Evolutionary conservation across 202 grass and related monocot genomes (phyloP).

Genomic region (Eragrostis tef): DNA sequence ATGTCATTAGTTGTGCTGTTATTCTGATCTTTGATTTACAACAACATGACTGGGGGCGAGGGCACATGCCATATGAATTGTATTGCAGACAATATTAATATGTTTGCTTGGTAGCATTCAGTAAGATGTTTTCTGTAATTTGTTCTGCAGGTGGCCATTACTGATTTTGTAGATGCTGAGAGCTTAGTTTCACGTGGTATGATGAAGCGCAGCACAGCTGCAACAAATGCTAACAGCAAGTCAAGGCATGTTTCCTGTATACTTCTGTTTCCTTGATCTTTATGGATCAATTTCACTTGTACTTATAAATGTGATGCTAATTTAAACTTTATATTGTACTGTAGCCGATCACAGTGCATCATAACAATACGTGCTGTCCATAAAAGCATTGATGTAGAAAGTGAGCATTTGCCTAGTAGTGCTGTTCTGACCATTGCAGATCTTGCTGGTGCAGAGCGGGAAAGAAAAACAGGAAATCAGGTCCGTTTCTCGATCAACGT

Average conservation of each 20-base stretch:
- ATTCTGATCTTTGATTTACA: not conserved
- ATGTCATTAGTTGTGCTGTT: not conserved
- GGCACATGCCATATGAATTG: conserved; percentile 17
- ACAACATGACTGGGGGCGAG: not conserved
- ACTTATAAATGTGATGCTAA: conserved; percentile 24
- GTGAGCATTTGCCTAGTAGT: conserved; percentile 42
- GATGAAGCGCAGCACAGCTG: conserved; percentile 77
- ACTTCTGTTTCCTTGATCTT: conserved; percentile 8
- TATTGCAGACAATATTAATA: conserved; percentile 1
- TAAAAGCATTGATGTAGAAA: conserved; percentile 38
- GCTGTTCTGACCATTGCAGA: conserved; percentile 82
- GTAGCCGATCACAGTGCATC: conserved; percentile 91
- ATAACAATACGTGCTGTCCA: conserved; percentile 61
- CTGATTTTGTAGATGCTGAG: conserved; percentile 63
- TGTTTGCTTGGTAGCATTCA: conserved; percentile 23
- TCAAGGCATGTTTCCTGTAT: conserved; percentile 67
- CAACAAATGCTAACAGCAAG: conserved; percentile 84
- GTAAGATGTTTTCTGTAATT: conserved; percentile 43
- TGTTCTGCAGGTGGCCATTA: conserved; percentile 59
- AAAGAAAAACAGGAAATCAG: conserved; percentile 78
- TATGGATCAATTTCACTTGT: conserved; percentile 5
- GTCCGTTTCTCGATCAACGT: conserved; percentile 49
- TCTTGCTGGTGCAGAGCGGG: conserved; percentile 84
- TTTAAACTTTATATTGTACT: conserved; percentile 35
- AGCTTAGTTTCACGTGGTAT: conserved; percentile 64